phyloP scores from a whole-genome alignment of 2,329 filamentous ascomycete species.

The Paradendryphiella salina region DNA sequence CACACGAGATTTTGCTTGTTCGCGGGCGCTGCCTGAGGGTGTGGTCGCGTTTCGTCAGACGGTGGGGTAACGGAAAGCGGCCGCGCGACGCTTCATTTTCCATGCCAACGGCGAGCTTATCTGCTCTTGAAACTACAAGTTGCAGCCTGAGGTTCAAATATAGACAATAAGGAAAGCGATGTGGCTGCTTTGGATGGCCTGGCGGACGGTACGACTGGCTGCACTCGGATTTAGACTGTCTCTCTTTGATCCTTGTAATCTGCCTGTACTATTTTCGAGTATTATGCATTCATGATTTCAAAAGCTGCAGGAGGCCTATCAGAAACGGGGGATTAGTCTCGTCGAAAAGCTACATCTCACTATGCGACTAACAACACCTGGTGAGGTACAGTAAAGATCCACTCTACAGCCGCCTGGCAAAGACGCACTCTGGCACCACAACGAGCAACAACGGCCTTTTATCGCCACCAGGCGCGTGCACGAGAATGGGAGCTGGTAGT shows the following conservation, averaged over 20 bases:
- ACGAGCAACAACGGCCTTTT: not conserved
- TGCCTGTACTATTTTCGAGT: not conserved
- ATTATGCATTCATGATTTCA: not conserved
- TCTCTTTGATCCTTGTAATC: not conserved
- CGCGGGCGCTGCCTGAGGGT: not conserved
- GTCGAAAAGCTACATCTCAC: not conserved
- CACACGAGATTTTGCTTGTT: not conserved
- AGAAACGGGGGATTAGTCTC: not conserved
- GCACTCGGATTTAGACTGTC: not conserved
- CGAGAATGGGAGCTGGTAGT: no score
- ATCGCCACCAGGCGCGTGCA: not conserved
- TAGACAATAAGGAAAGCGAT: not conserved
- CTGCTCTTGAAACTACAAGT: not conserved
- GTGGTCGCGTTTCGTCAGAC: slow-evolving; percentile 1
- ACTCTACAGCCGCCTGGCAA: slow-evolving; percentile 1
- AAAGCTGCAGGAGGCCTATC: not conserved
- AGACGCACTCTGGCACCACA: not conserved
- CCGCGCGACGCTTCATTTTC: not conserved
- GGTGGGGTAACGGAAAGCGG: not conserved
- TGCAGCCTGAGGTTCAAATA: not conserved
- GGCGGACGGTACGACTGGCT: not conserved
- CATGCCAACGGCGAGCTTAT: not conserved
- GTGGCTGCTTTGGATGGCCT: not conserved
- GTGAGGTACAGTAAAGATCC: slow-evolving; percentile 1
- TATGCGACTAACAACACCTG: not conserved